phyloP scores from a whole-genome alignment of 164 flowering plant genomes.

The Kalanchoe fedtschenkoi region DNA sequence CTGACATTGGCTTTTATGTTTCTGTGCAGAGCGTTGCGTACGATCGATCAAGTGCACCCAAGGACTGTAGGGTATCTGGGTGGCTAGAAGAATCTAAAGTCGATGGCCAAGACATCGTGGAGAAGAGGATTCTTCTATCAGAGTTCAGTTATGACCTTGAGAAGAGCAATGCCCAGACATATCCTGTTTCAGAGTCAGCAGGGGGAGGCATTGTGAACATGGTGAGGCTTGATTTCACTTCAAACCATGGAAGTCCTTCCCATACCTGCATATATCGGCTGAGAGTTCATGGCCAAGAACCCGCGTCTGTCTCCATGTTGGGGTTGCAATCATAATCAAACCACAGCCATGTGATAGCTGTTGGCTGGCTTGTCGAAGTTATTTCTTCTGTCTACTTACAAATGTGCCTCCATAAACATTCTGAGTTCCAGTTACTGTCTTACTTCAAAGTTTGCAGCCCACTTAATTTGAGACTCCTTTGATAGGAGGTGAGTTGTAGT shows the following conservation, averaged over 20 bases:
- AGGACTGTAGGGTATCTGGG: constrained; percentile 62
- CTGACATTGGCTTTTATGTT: neutral
- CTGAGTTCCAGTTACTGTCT: neutral
- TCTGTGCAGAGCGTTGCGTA: constrained; percentile 66
- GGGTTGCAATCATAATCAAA: constrained; percentile 16
- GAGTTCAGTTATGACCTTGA: constrained; percentile 89
- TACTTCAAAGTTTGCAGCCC: neutral
- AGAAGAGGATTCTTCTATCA: constrained; percentile 33
- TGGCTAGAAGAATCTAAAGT: constrained; percentile 34
- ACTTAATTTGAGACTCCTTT: too few relatives aligned
- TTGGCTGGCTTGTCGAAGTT: neutral
- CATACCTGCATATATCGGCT: constrained; percentile 92
- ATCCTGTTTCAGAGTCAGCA: constrained; percentile 31
- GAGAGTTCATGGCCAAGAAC: constrained; percentile 84
- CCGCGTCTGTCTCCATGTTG: constrained; percentile 32
- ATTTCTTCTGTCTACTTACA: neutral
- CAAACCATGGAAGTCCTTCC: constrained; percentile 67
- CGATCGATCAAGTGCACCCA: constrained; percentile 88
- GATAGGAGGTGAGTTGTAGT: neutral
- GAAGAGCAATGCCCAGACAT: constrained; percentile 80
- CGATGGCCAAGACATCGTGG: constrained; percentile 14
- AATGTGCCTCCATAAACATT: neutral
- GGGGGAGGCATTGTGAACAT: constrained; percentile 38
- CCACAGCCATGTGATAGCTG: neutral
- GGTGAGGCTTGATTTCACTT: constrained; percentile 61